Evolutionary conservation across 495 filamentous ascomycete genomes (phyloP).

Genomic region (Immersiella caudata): DNA sequence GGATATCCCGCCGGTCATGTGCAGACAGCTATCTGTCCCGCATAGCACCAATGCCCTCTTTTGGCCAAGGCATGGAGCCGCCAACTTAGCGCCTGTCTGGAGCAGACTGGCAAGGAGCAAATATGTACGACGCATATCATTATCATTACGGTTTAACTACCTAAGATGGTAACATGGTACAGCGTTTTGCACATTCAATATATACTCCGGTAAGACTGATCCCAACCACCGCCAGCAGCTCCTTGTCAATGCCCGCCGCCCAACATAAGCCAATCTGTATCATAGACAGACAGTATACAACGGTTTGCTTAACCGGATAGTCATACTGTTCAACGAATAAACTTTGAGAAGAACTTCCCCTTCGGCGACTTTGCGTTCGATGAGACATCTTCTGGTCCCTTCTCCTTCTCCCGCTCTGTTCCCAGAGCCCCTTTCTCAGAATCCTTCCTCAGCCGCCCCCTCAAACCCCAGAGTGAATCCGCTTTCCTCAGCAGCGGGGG

Average conservation of each 20-base stretch:
- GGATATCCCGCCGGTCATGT: no score
- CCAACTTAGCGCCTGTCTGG: no score
- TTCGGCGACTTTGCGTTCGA: neutral
- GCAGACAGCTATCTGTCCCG: no score
- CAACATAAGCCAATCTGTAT: no score
- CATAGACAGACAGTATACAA: no score
- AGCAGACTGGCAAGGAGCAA: no score
- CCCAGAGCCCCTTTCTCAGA: constrained; percentile 27
- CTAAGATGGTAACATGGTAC: neutral
- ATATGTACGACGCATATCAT: constrained; percentile 7
- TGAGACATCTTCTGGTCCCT: neutral
- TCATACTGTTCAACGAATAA: neutral
- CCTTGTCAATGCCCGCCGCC: neutral
- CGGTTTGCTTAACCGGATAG: no score
- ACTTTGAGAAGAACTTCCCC: neutral
- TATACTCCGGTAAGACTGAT: constrained; percentile 7
- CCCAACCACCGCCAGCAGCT: neutral
- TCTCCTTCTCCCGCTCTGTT: constrained; percentile 26
- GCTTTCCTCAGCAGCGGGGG: constrained; percentile 42
- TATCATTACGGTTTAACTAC: constrained; percentile 18
- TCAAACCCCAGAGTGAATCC: constrained; percentile 44
- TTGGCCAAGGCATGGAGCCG: no score
- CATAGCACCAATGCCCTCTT: no score
- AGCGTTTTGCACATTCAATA: neutral
- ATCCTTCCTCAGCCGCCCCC: constrained; percentile 28